Conservation (phyloP, 768 basidiomycete genomes). For the Filobasidium floriforme region DNA sequence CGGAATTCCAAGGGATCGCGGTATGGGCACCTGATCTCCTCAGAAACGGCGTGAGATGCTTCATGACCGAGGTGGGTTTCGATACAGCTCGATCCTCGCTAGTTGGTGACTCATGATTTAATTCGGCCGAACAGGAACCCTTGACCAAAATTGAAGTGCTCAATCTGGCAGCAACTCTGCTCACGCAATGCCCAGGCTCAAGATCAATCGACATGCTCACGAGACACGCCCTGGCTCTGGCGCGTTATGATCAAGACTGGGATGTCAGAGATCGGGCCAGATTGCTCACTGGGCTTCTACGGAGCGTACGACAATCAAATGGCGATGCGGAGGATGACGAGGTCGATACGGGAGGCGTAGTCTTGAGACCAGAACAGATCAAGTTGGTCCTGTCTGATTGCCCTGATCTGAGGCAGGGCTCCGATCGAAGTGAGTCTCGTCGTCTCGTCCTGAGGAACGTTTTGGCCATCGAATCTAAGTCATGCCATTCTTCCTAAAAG, state of each 20-base stretch:
- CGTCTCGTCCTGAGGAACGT: background rate
- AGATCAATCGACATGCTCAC: slow-evolving; percentile 42
- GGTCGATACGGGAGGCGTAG: slow-evolving; percentile 61
- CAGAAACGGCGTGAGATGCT: slow-evolving; percentile 67
- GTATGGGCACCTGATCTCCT: slow-evolving; percentile 85
- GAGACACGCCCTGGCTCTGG: slow-evolving; percentile 69
- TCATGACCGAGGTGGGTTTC: slow-evolving; percentile 58
- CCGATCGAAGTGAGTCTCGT: background rate
- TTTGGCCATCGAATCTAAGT: slow-evolving; percentile 46
- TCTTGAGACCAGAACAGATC: slow-evolving; percentile 75
- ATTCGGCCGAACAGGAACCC: slow-evolving; percentile 47
- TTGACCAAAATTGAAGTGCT: slow-evolving; percentile 74
- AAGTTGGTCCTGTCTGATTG: slow-evolving; percentile 68
- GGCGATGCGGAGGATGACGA: slow-evolving; percentile 39
- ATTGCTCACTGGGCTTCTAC: slow-evolving; percentile 64
- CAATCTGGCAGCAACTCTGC: slow-evolving; percentile 76
- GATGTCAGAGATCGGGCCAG: slow-evolving; percentile 86
- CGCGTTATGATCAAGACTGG: slow-evolving; percentile 78
- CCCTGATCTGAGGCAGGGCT: background rate
- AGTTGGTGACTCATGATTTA: background rate
- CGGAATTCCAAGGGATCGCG: slow-evolving; percentile 52
- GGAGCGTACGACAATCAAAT: slow-evolving; percentile 48
- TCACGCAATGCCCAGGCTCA: slow-evolving; percentile 54
- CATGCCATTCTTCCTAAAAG: slow-evolving; percentile 33
- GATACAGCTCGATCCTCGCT: background rate